phyloP scores from a whole-genome alignment of 23 red algal genomes.

The Gracilaria gracilis region DNA sequence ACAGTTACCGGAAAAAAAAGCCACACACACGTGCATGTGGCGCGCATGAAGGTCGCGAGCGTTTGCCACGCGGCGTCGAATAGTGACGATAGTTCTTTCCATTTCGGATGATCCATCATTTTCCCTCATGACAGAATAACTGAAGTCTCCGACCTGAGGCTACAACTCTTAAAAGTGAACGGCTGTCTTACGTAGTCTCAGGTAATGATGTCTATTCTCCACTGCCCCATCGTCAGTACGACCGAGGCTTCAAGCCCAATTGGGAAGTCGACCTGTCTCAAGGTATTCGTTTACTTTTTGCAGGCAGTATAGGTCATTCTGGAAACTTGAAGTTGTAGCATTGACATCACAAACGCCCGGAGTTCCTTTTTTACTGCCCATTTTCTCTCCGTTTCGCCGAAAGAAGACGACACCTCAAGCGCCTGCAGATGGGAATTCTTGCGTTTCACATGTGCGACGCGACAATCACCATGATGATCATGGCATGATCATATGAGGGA shows the following conservation, averaged over 20 bases:
- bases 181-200: neutral
- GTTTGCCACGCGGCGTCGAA: no score
- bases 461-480: no score
- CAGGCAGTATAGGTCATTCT: constrained; percentile 38
- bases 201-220: neutral
- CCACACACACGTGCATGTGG: no score
- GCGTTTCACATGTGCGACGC: no score
- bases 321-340: constrained; percentile 26
- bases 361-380: constrained; percentile 38
- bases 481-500: no score
- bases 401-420: constrained; percentile 19
- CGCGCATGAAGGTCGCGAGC: no score
- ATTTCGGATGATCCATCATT: no score
- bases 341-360: constrained; percentile 4
- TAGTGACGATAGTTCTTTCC: no score
- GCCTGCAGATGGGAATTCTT: no score
- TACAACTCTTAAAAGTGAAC: neutral
- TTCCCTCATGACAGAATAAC: neutral
- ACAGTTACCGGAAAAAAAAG: no score
- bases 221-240: neutral
- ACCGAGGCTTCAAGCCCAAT: neutral
- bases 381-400: constrained; percentile 36
- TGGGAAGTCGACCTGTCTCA: constrained; percentile 30
- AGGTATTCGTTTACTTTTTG: constrained; percentile 33
- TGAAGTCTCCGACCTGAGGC: constrained; percentile 2